Evolutionary conservation across 2,329 filamentous ascomycete genomes (phyloP), one percentile per base, ranked within the genome.

Genomic region (Colletotrichum plurivorum): DNA sequence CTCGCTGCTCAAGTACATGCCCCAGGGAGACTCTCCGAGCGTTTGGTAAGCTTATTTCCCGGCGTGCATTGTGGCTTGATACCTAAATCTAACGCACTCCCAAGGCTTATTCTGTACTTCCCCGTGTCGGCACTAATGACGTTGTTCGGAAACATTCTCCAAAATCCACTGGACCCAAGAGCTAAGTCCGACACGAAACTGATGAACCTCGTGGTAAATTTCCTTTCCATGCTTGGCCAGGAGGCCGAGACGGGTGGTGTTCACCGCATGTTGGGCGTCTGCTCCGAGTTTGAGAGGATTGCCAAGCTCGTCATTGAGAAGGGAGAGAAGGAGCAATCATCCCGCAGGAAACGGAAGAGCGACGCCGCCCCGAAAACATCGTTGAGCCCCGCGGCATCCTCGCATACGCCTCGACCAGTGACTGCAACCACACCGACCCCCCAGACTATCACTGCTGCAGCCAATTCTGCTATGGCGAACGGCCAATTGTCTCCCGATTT

Each of bases 231-330:
- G 80, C 87, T 99, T 13, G 93, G 93, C n/a, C 89, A 92, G 43
- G 95, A 98, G 75, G 93, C 95, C 72, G 93, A 94, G 66, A 96
- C 95, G 67, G 93, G 94, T 49, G 95, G 94, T 75, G 94, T 98
- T 5, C 94, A 94, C 77, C 93, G 96, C 57, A 98, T 98, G 94
- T 88, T 98, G 18, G 92, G 92, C 25, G 92, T 98, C 1, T 98
- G 95, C 79, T 90, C 93, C n/a, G 96, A 99, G 76, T 99, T 99
- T 74, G 95, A 97, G 79, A 90, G 96, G 67, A 98, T 99, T 72
- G 94, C 94, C 43, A 94, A 92, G 76, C 90, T 94, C 3, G 94
- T 97, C 9, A 90, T 98, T 53, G 95, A 98, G 69, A 97, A 95
- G 78, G 89, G 94, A 0, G 95, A 98, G 77, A 94, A 92, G 75